Evolutionary conservation across 176 grass and related monocot species (phyloP).

Genomic region (Carex kokanica): DNA sequence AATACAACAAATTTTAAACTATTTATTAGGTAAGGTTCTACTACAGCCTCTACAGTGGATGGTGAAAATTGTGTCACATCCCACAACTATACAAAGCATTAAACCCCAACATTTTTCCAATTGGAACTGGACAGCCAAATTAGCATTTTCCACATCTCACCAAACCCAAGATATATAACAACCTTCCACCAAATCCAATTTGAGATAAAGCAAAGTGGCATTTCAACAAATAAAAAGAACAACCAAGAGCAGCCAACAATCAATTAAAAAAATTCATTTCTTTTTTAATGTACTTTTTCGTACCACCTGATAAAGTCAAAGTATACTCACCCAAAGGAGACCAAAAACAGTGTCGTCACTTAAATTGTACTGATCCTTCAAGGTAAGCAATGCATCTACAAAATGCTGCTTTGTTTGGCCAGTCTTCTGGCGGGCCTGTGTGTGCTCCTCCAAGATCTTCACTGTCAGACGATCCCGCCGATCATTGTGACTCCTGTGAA

Average conservation of each 20-base stretch:
- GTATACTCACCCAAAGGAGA: conserved; percentile 55
- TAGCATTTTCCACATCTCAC: conserved; percentile 15
- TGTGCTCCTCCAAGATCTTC: conserved; percentile 69
- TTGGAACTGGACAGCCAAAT: not conserved
- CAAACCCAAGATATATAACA: conserved; percentile 27
- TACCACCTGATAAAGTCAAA: not conserved
- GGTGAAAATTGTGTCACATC: not conserved
- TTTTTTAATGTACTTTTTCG: not conserved
- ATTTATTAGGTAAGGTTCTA: conserved; percentile 3
- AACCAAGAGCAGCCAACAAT: not conserved
- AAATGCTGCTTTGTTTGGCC: conserved; percentile 61
- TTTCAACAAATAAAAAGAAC: not conserved
- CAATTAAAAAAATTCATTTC: not conserved
- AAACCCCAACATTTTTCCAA: not conserved
- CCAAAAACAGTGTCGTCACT: conserved; percentile 66
- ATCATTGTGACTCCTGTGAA: conserved; percentile 35
- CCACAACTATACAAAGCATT: conserved; percentile 8
- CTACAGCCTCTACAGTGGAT: not conserved
- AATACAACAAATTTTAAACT: not conserved
- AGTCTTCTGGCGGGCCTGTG: conserved; percentile 32
- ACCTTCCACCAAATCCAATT: conserved; percentile 17
- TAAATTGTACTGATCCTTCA: conserved; percentile 56
- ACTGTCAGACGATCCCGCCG: conserved; percentile 46
- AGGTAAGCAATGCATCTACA: conserved; percentile 55
- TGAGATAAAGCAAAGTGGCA: not conserved